A percentile compares a stretch with the other conserved stretches of the same genome.
These are phyloP conservation scores for Linnemannia exigua DNA, from an alignment of 192 early-diverging fungal species.

Conservation along the genomic window DNA sequence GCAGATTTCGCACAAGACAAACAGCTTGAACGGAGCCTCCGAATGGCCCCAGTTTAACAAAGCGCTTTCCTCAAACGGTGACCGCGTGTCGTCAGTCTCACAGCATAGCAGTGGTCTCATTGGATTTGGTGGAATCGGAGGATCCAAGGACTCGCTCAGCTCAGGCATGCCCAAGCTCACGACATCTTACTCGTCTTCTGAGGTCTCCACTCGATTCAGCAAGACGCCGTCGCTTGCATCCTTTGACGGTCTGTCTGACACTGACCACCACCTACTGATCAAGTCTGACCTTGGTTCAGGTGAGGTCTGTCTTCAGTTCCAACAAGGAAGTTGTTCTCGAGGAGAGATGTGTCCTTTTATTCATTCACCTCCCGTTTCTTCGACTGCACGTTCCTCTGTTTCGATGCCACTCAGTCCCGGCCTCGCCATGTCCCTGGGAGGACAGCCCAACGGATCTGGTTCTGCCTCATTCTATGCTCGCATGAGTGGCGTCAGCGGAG, in stretches of 20 bases:
- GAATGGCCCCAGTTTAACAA: constrained; percentile 62
- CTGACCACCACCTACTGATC: constrained; percentile 14
- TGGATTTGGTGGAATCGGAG: constrained; percentile 31
- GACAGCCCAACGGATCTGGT: constrained; percentile 24
- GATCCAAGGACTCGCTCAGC: constrained; percentile 35
- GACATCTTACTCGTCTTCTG: constrained; percentile 61
- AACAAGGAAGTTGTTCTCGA: constrained; percentile 60
- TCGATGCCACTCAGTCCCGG: constrained; percentile 36
- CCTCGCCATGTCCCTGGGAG: constrained; percentile 37
- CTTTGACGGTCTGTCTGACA: constrained; percentile 31
- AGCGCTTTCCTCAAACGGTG: constrained; percentile 14
- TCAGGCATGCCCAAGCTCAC: constrained; percentile 58
- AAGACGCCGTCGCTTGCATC: constrained; percentile 41
- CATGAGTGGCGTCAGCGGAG: constrained; percentile 26
- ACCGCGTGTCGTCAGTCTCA: constrained; percentile 29
- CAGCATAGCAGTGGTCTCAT: constrained; percentile 50
- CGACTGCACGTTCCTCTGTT: constrained; percentile 37
- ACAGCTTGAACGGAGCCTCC: constrained; percentile 57
- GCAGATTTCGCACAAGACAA: constrained; percentile 52
- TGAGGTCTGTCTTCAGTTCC: constrained; percentile 59
- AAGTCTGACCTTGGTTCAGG: constrained; percentile 35
- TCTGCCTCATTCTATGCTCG: constrained; percentile 46
- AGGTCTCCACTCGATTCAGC: constrained; percentile 52
- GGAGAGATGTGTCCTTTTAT: constrained; percentile 69
- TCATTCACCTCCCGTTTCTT: constrained; percentile 52